A percentile compares a stretch with the other conserved stretches of the same genome.
These are phyloP conservation scores for Mycocentrospora acerina DNA, from an alignment of 2,329 filamentous ascomycete genomes.

Conservation along the genomic window DNA sequence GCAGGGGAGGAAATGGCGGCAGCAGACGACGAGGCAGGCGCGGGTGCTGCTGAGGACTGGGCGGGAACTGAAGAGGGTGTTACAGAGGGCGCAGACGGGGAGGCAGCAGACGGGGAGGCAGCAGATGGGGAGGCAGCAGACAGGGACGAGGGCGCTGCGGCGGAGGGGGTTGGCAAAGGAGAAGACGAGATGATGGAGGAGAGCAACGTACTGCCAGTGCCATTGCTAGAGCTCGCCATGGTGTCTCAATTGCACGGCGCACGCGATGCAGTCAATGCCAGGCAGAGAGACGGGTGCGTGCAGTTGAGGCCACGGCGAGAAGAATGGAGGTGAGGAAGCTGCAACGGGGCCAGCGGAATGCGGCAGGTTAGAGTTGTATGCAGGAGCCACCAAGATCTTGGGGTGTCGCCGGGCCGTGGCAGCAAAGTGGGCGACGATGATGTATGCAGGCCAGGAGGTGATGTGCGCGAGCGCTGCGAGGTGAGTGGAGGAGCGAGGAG, in stretches of 20 bases:
- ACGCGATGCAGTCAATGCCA: conserved; percentile 11
- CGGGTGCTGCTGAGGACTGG: conserved; percentile 12
- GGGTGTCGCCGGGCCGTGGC: conserved; percentile 15
- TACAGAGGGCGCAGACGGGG: conserved; percentile 11
- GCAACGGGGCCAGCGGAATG: background rate
- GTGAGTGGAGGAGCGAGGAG: conserved; percentile 18
- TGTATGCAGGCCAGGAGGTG: conserved; percentile 13
- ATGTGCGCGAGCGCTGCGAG: conserved; percentile 6
- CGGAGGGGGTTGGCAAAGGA: conserved; percentile 16
- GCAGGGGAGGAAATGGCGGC: no score
- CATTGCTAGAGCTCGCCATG: conserved; percentile 26
- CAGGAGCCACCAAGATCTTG: conserved; percentile 8
- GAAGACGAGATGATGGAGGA: conserved; percentile 17
- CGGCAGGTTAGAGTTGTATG: background rate
- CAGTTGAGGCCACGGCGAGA: no score
- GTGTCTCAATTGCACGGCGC: conserved; percentile 17
- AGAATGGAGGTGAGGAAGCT: no score
- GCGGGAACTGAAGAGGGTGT: conserved; percentile 13
- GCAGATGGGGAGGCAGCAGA: conserved; percentile 7
- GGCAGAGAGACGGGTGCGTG: conserved; percentile 8
- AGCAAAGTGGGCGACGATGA: conserved; percentile 14
- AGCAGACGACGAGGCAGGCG: conserved; percentile 21
- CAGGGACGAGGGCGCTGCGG: conserved; percentile 1
- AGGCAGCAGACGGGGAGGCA: conserved; percentile 8
- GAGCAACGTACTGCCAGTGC: conserved; percentile 38